Percentiles rank a stretch among this genome's conserved stretches.
phyloP scores from a whole-genome alignment of 1,139 yeast genomes.

The Candida gigantensis region DNA sequence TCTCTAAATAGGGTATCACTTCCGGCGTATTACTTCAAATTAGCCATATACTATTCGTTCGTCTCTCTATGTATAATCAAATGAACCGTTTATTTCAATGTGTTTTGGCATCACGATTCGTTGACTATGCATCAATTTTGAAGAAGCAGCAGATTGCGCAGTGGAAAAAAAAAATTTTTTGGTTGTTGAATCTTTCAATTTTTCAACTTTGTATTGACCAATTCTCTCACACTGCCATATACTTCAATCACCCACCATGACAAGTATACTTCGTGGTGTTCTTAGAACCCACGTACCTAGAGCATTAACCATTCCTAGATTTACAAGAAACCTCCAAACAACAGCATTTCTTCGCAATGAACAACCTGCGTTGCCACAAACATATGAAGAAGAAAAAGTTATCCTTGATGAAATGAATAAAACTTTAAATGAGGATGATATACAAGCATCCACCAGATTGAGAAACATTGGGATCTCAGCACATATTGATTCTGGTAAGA shows the following conservation, averaged over 20 bases:
- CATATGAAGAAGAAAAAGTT: conserved; percentile 74
- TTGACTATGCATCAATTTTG: too few relatives aligned
- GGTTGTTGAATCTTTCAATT: background rate
- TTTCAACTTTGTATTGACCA: background rate
- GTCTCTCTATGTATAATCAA: too few relatives aligned
- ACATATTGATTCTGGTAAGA: conserved; percentile 81
- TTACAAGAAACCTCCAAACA: conserved; percentile 11
- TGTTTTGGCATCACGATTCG: too few relatives aligned
- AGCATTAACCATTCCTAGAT: background rate
- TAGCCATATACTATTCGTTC: too few relatives aligned
- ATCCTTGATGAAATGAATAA: conserved; percentile 60
- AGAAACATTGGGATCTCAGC: conserved; percentile 98
- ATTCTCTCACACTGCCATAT: too few relatives aligned
- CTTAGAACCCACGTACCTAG: conserved; percentile 7
- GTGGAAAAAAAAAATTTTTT: too few relatives aligned
- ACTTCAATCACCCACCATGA: conserved; percentile 9
- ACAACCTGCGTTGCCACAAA: conserved; percentile 20
- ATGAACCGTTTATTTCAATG: too few relatives aligned
- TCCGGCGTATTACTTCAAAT: too few relatives aligned
- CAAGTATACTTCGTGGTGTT: conserved; percentile 18
- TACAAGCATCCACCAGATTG: conserved; percentile 54
- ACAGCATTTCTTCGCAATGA: conserved; percentile 15
- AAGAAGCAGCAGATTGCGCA: too few relatives aligned
- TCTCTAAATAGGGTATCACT: too few relatives aligned
- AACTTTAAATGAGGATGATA: conserved; percentile 58